Conservation (phyloP, 371 early-diverging fungal species). For the Mortierella polycephala region DNA sequence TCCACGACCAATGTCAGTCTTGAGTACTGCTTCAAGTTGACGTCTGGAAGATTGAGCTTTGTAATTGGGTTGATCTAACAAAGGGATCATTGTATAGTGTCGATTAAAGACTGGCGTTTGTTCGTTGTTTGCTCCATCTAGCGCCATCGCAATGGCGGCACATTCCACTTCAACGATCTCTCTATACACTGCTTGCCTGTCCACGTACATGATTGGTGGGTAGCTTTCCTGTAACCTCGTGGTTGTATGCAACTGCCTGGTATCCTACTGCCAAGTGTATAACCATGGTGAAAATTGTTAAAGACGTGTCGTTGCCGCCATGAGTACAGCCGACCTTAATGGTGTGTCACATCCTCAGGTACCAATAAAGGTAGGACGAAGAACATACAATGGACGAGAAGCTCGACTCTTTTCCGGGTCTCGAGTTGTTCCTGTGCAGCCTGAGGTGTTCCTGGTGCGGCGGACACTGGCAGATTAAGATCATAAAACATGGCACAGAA, state of each 20-base stretch:
- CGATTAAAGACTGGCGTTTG: background rate
- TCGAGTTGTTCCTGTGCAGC: conserved; percentile 53
- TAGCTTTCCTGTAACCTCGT: conserved; percentile 64
- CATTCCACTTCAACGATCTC: too few species aligned
- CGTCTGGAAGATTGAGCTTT: conserved; percentile 54
- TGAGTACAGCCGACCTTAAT: too few species aligned
- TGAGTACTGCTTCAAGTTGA: conserved; percentile 62
- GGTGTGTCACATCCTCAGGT: background rate
- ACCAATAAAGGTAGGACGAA: background rate
- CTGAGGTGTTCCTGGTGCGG: conserved; percentile 31
- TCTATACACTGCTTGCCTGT: background rate
- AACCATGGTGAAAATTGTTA: background rate
- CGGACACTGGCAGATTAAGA: conserved; percentile 46
- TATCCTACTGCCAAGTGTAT: conserved; percentile 68
- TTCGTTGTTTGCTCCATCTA: background rate
- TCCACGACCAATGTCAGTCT: conserved; percentile 72
- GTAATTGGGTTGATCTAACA: conserved; percentile 59
- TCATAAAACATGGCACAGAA: conserved; percentile 42
- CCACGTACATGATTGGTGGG: conserved; percentile 63
- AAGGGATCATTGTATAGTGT: background rate
- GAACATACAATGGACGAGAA: conserved; percentile 46
- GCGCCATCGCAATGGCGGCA: too few species aligned
- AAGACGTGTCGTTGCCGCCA: background rate
- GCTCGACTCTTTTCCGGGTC: conserved; percentile 46
- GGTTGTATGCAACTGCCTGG: conserved; percentile 79